Conservation (phyloP, 1,139 yeast genomes). For the Pichiaceae sp. region DNA sequence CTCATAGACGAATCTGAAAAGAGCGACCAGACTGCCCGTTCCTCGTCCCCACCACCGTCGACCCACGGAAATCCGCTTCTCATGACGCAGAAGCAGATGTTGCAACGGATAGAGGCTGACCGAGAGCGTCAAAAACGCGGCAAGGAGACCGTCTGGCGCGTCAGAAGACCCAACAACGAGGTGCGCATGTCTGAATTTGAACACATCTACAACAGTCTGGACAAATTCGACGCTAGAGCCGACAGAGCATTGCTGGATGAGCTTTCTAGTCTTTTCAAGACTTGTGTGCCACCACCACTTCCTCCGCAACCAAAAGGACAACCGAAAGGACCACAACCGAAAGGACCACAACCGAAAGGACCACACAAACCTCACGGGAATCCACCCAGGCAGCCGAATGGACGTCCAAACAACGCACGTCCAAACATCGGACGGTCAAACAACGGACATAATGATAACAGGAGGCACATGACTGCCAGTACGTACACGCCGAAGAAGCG, state of each 20-base stretch:
- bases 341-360: not conserved
- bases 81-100: constrained; percentile 38
- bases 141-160: constrained; percentile 70
- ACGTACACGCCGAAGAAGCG: too few relatives aligned
- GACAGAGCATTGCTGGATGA: constrained; percentile 18
- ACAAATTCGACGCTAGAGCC: constrained; percentile 32
- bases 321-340: not conserved
- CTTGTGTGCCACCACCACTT: not conserved
- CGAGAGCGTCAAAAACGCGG: constrained; percentile 75
- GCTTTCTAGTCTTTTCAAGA: constrained; percentile 13
- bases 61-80: constrained; percentile 5
- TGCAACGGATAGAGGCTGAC: constrained; percentile 80
- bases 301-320: not conserved
- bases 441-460: too few relatives aligned
- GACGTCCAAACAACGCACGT: too few relatives aligned
- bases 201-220: constrained; percentile 45
- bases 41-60: not conserved
- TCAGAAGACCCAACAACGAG: constrained; percentile 38
- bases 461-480: too few relatives aligned
- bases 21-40: not conserved
- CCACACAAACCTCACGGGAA: too few relatives aligned
- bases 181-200: constrained; percentile 52
- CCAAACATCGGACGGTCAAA: too few relatives aligned
- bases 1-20: constrained; percentile 14
- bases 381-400: too few relatives aligned